Base-by-base conservation (phyloP, 140 eudicot species). In the Anethum foeniculum region DNA sequence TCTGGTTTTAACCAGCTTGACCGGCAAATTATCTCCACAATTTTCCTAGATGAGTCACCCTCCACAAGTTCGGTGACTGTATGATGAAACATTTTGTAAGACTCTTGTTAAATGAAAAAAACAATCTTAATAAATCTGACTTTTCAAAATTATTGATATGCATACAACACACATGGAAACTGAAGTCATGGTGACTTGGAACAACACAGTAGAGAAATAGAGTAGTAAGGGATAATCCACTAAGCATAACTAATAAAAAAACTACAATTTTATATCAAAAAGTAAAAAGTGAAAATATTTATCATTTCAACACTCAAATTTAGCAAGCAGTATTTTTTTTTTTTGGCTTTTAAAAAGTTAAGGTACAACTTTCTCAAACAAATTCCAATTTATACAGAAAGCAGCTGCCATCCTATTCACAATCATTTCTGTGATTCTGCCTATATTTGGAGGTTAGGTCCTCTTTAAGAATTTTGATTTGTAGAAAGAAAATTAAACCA, bases 41-140 rank as follows among this genome's bases (percentile, higher is more conserved):
- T 92, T 86, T 95, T 95, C 85, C 99, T 88, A 16, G 99, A 95
- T 18, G 99, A 95, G 79, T 95, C 99, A 2, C 97, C 97, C 84
- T 95, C 99, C 87, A 88, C 80, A 51, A 95, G 97, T 80, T 95
- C 99, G 52, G 97, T 95, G 41, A 95, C 99, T 95, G 95, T 76
- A 74, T n/a, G 75, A 32, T 68, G 23, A 81, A 80, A 76, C 54
- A 79, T 46, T 46, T 34, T 34, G 60, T 64, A 41, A 71, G 71
- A 56, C 9, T 15, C 25, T n/a, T 23, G 32, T 25, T 11, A 39
- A 72, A 9, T 21, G 16, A 41, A 72, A 19, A n/a, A 38, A 71
- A 34, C 76, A 13, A 14, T 68, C 8, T 38, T 49, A 38, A 71
- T 39, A 36, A 30, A 28, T 36, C 16, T 38, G 44, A 71, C 49